Conservation (phyloP, 768 basidiomycete genomes). For the Cystobasidium onofrii region DNA sequence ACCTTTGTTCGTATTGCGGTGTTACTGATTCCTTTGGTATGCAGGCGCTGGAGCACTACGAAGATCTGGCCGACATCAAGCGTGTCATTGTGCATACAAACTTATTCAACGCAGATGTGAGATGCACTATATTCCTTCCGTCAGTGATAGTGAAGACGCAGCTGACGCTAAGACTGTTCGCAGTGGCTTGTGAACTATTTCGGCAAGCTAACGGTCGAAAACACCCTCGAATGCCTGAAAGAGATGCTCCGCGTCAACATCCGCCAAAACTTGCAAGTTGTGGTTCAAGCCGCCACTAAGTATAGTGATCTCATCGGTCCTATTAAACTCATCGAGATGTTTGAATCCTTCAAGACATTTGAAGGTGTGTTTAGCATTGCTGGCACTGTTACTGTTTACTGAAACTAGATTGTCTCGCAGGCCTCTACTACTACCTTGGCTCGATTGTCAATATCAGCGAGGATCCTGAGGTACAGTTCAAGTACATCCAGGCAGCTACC, state of each 20-base stretch:
- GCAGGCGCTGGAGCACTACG: slow-evolving; percentile 94
- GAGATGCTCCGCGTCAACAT: slow-evolving; percentile 97
- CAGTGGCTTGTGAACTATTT: slow-evolving; percentile 97
- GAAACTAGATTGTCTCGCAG: slow-evolving; percentile 45
- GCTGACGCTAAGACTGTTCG: slow-evolving; percentile 18
- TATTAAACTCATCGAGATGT: slow-evolving; percentile 95
- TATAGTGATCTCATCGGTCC: slow-evolving; percentile 97
- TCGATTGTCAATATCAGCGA: slow-evolving; percentile 93
- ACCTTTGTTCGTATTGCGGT: background rate
- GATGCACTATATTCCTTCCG: slow-evolving; percentile 40
- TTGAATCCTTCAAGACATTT: slow-evolving; percentile 93
- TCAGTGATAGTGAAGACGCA: background rate
- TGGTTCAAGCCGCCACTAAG: slow-evolving; percentile 95
- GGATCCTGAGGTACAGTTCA: slow-evolving; percentile 97
- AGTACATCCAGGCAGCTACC: slow-evolving; percentile 98
- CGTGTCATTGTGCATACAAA: slow-evolving; percentile 89
- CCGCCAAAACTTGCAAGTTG: slow-evolving; percentile 90
- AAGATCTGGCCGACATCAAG: slow-evolving; percentile 97
- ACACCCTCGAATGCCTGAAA: slow-evolving; percentile 89
- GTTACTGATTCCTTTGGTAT: too few relatives aligned
- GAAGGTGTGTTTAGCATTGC: slow-evolving; percentile 57
- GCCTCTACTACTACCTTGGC: slow-evolving; percentile 96
- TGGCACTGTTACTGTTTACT: background rate
- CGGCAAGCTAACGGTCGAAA: slow-evolving; percentile 90
- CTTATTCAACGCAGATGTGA: slow-evolving; percentile 70